These are phyloP conservation scores for Piloderma croceum DNA, from an alignment of 768 basidiomycete genomes.

Conservation along the genomic window DNA sequence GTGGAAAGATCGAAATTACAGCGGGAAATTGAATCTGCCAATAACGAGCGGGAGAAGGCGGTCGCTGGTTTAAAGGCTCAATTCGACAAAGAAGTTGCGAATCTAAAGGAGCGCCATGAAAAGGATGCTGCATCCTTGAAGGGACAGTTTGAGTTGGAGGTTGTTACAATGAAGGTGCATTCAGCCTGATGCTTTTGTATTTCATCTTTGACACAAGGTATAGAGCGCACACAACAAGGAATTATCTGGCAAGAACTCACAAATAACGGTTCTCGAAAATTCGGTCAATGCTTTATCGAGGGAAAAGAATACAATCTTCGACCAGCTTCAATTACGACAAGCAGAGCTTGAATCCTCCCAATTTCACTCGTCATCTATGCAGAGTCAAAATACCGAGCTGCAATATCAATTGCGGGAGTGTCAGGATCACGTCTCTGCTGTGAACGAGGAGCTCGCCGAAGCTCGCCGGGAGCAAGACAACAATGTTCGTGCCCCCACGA, in stretches of 20 bases:
- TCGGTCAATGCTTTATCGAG: constrained; percentile 61
- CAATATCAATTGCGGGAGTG: constrained; percentile 83
- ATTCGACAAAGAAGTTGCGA: constrained; percentile 66
- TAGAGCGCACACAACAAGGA: constrained; percentile 72
- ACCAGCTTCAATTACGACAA: constrained; percentile 80
- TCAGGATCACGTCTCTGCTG: constrained; percentile 61
- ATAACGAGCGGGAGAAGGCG: constrained; percentile 59
- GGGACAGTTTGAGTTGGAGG: constrained; percentile 74
- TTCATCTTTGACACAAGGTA: constrained; percentile 6
- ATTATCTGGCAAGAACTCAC: constrained; percentile 49
- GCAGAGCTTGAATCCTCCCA: constrained; percentile 85
- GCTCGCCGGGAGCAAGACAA: constrained; percentile 53
- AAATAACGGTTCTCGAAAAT: constrained; percentile 64
- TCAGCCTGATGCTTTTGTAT: constrained; percentile 3
- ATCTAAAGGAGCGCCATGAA: constrained; percentile 62
- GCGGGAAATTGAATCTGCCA: constrained; percentile 57
- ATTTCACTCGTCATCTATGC: constrained; percentile 65
- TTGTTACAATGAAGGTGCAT: constrained; percentile 66
- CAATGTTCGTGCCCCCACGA: constrained; percentile 36
- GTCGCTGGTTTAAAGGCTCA: constrained; percentile 54
- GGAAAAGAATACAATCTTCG: constrained; percentile 80
- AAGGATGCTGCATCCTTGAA: constrained; percentile 61
- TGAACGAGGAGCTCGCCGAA: constrained; percentile 68
- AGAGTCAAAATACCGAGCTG: constrained; percentile 76
- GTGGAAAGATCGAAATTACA: constrained; percentile 49